phyloP scores from a whole-genome alignment of 192 early-diverging fungal genomes.

The Spizellomyces punctatus region DNA sequence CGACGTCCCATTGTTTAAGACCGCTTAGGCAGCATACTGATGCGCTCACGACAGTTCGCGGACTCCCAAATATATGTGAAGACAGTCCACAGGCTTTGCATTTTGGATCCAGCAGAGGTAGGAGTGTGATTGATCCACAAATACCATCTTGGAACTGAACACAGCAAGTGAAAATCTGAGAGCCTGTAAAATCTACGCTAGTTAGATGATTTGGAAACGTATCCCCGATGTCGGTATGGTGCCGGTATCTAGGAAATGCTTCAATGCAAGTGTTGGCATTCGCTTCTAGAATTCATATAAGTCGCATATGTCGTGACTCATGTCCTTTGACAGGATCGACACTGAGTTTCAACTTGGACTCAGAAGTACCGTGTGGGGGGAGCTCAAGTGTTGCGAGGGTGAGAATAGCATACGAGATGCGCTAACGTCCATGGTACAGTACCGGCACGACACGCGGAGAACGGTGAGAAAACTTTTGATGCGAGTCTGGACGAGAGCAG shows the following conservation, averaged over 20 bases:
- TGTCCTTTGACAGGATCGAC: too few species aligned
- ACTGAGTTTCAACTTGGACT: too few species aligned
- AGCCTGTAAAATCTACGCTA: constrained; percentile 58
- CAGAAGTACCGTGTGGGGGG: too few species aligned
- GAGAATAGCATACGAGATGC: too few species aligned
- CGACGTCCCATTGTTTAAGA: not conserved
- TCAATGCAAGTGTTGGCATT: constrained; percentile 46
- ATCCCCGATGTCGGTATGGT: constrained; percentile 47
- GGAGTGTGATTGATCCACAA: not conserved
- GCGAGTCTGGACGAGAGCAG: too few species aligned
- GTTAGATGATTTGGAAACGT: constrained; percentile 47
- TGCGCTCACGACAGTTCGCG: constrained; percentile 46
- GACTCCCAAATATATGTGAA: constrained; percentile 66
- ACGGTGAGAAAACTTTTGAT: too few species aligned
- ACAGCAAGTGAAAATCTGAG: too few species aligned
- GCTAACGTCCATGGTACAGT: too few species aligned
- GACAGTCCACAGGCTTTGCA: constrained; percentile 61
- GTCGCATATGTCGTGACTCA: too few species aligned
- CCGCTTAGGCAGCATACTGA: not conserved
- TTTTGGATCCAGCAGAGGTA: constrained; percentile 64
- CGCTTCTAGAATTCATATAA: too few species aligned
- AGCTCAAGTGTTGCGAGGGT: too few species aligned
- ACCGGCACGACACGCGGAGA: too few species aligned
- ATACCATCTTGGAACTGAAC: not conserved
- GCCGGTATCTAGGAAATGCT: constrained; percentile 57